A percentile compares a stretch with the other conserved stretches of the same genome.
Evolutionary conservation across 176 grass and related monocot species (phyloP).

Genomic region (Aegilops bicornis): DNA sequence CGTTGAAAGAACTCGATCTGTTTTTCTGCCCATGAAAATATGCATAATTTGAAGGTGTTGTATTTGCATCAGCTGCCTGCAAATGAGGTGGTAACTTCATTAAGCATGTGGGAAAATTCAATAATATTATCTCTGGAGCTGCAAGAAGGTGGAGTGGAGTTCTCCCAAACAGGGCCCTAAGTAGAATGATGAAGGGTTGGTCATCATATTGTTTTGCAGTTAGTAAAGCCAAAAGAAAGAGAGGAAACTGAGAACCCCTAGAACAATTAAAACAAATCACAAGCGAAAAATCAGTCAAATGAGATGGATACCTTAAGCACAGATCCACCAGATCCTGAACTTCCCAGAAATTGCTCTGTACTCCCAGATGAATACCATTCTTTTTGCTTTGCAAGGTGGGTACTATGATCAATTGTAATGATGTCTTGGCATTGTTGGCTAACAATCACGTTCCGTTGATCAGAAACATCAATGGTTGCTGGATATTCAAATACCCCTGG

Average conservation of each 20-base stretch:
- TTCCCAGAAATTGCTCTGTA: conserved; percentile 26
- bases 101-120: conserved; percentile 5
- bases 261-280: not conserved
- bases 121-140: not conserved
- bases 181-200: not conserved
- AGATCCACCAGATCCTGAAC: conserved; percentile 29
- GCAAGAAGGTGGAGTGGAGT: not conserved
- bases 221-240: conserved; percentile 15
- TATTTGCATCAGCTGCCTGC: conserved; percentile 37
- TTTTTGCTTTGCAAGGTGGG: conserved; percentile 23
- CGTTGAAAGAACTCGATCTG: conserved; percentile 33
- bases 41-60: conserved; percentile 12
- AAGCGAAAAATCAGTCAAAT: not conserved
- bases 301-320: conserved; percentile 47
- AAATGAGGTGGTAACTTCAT: conserved; percentile 12
- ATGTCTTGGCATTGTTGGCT: conserved; percentile 36
- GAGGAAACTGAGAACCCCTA: not conserved
- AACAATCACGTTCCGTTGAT: conserved; percentile 23
- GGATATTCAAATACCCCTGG: conserved; percentile 38
- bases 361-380: conserved; percentile 26
- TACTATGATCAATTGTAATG: not conserved
- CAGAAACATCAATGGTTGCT: conserved; percentile 10
- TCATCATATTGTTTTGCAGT: not conserved
- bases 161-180: not conserved
- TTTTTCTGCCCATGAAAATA: conserved; percentile 27